Evolutionary conservation across 2,329 filamentous ascomycete genomes (phyloP).

Genomic region (Camillea tinctor): DNA sequence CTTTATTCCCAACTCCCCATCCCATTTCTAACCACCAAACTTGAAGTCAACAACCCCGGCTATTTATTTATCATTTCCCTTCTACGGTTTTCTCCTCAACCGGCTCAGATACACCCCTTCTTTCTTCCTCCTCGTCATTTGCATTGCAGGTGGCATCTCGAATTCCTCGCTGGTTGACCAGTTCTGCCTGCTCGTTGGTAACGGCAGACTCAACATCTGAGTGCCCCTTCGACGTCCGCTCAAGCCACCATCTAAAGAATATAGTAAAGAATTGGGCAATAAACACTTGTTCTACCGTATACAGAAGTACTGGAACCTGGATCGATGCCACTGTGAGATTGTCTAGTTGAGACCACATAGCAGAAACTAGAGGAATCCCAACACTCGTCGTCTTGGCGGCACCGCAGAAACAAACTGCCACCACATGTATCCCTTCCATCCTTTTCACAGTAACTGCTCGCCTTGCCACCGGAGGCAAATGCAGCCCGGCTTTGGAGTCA

Average conservation of each 20-base stretch:
- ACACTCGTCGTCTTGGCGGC: slow-evolving; percentile 71
- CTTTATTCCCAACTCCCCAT: too few relatives aligned
- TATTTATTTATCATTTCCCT: too few relatives aligned
- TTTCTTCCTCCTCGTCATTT: background rate
- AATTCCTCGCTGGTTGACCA: slow-evolving; percentile 25
- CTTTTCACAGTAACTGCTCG: slow-evolving; percentile 46
- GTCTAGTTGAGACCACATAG: slow-evolving; percentile 63
- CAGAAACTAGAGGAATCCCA: slow-evolving; percentile 65
- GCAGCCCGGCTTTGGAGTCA: slow-evolving; percentile 28
- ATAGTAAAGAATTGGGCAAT: slow-evolving; percentile 33
- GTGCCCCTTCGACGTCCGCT: slow-evolving; percentile 25
- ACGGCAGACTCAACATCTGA: slow-evolving; percentile 21
- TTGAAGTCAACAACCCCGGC: too few relatives aligned
- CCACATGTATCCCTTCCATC: slow-evolving; percentile 59
- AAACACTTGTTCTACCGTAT: slow-evolving; percentile 55
- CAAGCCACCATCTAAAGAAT: slow-evolving; percentile 47
- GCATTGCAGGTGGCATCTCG: too few relatives aligned
- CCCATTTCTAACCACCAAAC: too few relatives aligned
- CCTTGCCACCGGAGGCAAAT: slow-evolving; percentile 30
- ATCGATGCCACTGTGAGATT: slow-evolving; percentile 56
- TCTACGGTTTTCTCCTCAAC: background rate
- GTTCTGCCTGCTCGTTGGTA: slow-evolving; percentile 38
- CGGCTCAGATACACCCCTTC: background rate
- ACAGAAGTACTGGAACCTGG: slow-evolving; percentile 63
- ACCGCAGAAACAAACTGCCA: slow-evolving; percentile 71